A percentile compares a stretch with the other conserved stretches of the same genome.
Conservation (phyloP, 768 basidiomycete genomes). For the Mycena rosella region DNA sequence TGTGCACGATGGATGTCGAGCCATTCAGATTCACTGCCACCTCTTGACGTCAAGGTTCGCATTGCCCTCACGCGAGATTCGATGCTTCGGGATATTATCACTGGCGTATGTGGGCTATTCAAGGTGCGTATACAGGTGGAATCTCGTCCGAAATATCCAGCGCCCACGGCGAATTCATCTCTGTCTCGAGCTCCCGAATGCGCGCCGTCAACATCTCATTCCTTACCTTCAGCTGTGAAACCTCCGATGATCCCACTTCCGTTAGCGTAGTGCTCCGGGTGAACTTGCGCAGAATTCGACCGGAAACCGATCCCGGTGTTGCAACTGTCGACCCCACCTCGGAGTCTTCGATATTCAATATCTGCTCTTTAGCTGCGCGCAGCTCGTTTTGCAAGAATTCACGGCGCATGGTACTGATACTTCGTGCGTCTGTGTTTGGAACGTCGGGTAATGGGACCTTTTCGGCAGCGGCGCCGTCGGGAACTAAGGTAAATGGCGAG, state of each 20-base stretch:
- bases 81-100: too few species aligned
- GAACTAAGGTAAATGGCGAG: too few species aligned
- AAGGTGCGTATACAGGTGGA: slow-evolving; percentile 6
- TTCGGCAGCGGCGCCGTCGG: too few species aligned
- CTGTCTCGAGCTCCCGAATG: slow-evolving; percentile 5
- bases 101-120: neutral
- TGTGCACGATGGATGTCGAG: too few species aligned
- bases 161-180: slow-evolving; percentile 11
- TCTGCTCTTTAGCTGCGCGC: neutral
- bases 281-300: neutral
- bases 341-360: neutral
- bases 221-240: neutral
- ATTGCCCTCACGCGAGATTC: too few species aligned
- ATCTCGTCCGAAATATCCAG: slow-evolving; percentile 9
- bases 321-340: neutral
- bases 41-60: too few species aligned
- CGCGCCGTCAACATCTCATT: slow-evolving; percentile 10
- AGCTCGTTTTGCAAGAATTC: neutral
- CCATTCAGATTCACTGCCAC: too few species aligned
- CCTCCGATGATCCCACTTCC: too few species aligned
- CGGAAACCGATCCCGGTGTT: neutral
- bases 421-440: neutral
- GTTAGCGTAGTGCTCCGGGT: neutral
- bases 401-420: neutral
- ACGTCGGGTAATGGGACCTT: too few species aligned